A percentile compares a stretch with the other conserved stretches of the same genome.
These are phyloP conservation scores for Thelonectria olida DNA, from an alignment of 2,329 filamentous ascomycete genomes.

Conservation along the genomic window DNA sequence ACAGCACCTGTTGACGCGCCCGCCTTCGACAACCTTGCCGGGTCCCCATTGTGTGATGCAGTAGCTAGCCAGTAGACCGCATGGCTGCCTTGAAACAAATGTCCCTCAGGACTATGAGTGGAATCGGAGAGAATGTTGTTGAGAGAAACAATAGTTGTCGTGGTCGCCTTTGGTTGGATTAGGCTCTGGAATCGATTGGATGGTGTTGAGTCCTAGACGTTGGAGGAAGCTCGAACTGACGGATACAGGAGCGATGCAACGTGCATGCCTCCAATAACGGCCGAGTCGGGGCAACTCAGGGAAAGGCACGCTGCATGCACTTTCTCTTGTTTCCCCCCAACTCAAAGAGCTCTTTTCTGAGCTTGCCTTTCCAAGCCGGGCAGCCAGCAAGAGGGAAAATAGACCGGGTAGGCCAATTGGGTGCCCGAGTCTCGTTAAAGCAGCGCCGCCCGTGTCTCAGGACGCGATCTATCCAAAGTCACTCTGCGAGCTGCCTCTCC, in stretches of 20 bases:
- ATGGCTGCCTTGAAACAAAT: constrained; percentile 21
- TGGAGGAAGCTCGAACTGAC: constrained; percentile 7
- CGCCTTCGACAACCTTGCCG: not conserved
- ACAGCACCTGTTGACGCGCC: constrained; percentile 9
- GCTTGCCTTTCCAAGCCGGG: no score
- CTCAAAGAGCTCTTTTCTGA: not conserved
- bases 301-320: constrained; percentile 13
- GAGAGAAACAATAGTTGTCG: not conserved
- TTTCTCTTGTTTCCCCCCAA: not conserved
- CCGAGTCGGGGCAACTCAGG: not conserved
- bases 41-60: constrained; percentile 2
- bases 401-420: not conserved
- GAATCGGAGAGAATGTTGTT: not conserved
- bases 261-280: constrained; percentile 6
- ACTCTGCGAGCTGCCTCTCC: constrained; percentile 34
- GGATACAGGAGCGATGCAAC: constrained; percentile 5
- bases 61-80: not conserved
- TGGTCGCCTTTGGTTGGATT: constrained; percentile 1
- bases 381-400: not conserved
- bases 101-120: not conserved
- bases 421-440: constrained; percentile 27
- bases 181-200: not conserved
- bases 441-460: constrained; percentile 34
- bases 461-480: constrained; percentile 31
- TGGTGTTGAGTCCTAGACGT: constrained; percentile 16